These are phyloP conservation scores for Fusarium humuli DNA, from an alignment of 2,329 filamentous ascomycete genomes.

Conservation along the genomic window DNA sequence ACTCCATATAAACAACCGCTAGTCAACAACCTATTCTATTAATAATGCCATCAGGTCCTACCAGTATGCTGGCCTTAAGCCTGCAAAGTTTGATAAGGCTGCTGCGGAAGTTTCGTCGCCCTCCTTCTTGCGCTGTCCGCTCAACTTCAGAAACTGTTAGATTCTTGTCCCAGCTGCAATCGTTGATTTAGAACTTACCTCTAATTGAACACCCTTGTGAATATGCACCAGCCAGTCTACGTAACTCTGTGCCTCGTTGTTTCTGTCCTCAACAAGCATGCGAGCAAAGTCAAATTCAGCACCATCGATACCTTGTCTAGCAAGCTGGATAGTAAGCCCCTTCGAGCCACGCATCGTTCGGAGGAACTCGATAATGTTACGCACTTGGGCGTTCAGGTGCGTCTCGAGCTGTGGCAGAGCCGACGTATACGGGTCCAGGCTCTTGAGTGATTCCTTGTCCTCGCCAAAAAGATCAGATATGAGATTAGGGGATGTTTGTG, in stretches of 20 bases:
- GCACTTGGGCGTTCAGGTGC: conserved; percentile 92
- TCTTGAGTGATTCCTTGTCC: conserved; percentile 74
- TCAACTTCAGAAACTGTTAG: conserved; percentile 60
- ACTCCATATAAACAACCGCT: conserved; percentile 28
- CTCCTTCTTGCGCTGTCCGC: conserved; percentile 78
- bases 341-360: conserved; percentile 85
- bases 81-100: conserved; percentile 66
- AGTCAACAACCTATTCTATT: conserved; percentile 25
- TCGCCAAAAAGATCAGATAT: conserved; percentile 90
- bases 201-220: conserved; percentile 91
- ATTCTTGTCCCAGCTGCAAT: background rate
- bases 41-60: conserved; percentile 49
- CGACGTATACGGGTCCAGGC: conserved; percentile 83
- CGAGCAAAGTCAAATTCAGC: conserved; percentile 97
- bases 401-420: conserved; percentile 87
- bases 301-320: conserved; percentile 91
- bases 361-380: conserved; percentile 92
- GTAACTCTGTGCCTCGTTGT: conserved; percentile 97
- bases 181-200: conserved; percentile 64
- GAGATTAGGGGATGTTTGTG: conserved; percentile 91
- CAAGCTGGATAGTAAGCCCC: conserved; percentile 88
- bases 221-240: conserved; percentile 98
- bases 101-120: conserved; percentile 62
- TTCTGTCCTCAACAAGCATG: conserved; percentile 90
- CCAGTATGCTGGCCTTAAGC: conserved; percentile 71